phyloP scores from a whole-genome alignment of 2,329 filamentous ascomycete species.

The Fusarium mexicanum region DNA sequence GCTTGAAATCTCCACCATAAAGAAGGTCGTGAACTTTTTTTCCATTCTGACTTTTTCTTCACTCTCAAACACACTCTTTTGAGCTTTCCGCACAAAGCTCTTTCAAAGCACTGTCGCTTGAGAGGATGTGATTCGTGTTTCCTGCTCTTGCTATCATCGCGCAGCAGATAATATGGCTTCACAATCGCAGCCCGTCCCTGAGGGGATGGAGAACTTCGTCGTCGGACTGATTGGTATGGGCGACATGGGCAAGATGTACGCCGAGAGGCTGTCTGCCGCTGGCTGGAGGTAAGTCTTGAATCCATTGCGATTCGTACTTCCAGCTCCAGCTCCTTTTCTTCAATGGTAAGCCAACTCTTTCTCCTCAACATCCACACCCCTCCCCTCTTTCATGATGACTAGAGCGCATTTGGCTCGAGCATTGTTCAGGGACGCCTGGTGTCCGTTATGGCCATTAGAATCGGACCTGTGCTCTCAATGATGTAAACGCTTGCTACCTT shows the following conservation, averaged over 20 bases:
- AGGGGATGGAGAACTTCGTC: constrained; percentile 73
- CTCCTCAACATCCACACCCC: constrained; percentile 3
- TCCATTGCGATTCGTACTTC: constrained; percentile 15
- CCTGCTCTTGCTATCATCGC: constrained; percentile 38
- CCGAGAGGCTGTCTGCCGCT: constrained; percentile 84
- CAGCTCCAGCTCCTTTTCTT: constrained; percentile 19
- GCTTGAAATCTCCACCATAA: constrained; percentile 34
- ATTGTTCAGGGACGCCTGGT: constrained; percentile 73
- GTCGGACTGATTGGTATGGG: constrained; percentile 99
- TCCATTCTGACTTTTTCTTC: constrained; percentile 19
- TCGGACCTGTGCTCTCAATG: constrained; percentile 78
- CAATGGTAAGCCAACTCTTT: constrained; percentile 38
- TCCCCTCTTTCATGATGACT: constrained; percentile 83
- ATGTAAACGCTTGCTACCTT: constrained; percentile 99
- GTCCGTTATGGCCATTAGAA: constrained; percentile 79
- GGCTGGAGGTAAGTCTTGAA: constrained; percentile 83
- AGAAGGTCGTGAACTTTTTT: constrained; percentile 40
- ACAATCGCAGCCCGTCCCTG: constrained; percentile 44
- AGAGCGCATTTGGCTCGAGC: constrained; percentile 99
- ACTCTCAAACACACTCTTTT: constrained; percentile 18
- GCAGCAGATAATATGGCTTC: constrained; percentile 46
- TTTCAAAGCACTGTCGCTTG: constrained; percentile 23
- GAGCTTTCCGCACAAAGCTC: constrained; percentile 24
- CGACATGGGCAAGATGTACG: constrained; percentile 99
- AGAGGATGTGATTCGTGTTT: constrained; percentile 43